phyloP scores from a whole-genome alignment of 2,329 filamentous ascomycete genomes.

The Dothideomycetidae sp. region DNA sequence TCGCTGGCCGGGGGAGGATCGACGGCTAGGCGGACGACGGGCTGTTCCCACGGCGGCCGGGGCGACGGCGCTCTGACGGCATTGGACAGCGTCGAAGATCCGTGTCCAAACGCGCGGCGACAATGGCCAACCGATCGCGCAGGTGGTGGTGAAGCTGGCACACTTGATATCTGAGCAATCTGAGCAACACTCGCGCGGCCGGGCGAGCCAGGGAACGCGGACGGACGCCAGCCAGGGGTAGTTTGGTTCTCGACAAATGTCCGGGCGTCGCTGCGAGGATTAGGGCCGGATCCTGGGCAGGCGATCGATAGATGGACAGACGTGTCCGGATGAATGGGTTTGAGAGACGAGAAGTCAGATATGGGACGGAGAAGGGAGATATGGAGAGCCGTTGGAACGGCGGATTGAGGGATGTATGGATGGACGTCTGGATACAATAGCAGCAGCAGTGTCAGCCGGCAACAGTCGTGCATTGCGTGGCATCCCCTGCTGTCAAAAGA shows the following conservation, averaged over 20 bases:
- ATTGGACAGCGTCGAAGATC: conserved; percentile 4
- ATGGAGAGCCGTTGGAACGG: background rate
- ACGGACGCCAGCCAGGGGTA: background rate
- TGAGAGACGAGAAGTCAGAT: no score
- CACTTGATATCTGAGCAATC: background rate
- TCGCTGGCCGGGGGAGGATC: conserved; percentile 2
- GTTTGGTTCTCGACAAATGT: background rate
- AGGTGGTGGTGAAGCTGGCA: background rate
- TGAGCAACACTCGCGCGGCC: background rate
- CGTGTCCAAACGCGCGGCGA: background rate
- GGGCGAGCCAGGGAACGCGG: background rate
- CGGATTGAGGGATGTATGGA: background rate
- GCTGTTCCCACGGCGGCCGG: conserved; percentile 7
- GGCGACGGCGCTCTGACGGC: conserved; percentile 8
- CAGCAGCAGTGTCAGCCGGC: no score
- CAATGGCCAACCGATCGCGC: no score
- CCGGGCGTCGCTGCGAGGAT: background rate
- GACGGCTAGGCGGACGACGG: conserved; percentile 5
- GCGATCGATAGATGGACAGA: background rate
- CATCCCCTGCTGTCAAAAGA: background rate
- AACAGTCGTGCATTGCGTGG: background rate
- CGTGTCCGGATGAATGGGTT: background rate
- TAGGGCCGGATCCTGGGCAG: no score
- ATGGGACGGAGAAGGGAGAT: background rate
- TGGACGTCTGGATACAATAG: background rate